Evolutionary conservation across 1,284 basidiomycete species (phyloP).

Genomic region (Volvariella volvacea): DNA sequence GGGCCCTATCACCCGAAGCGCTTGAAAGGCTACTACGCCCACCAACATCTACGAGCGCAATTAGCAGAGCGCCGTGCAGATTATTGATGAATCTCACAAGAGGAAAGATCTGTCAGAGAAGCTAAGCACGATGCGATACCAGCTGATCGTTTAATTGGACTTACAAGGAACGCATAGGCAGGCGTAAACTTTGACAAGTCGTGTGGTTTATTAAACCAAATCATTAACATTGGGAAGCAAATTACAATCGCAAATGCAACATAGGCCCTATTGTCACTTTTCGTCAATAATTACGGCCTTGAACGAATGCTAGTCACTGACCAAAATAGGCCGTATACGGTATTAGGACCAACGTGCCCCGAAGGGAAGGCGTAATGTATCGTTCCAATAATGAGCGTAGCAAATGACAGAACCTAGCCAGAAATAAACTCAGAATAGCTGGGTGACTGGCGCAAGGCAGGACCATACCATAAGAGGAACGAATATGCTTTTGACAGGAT

Average conservation of each 20-base stretch:
- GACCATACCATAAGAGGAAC: slow-evolving; percentile 35
- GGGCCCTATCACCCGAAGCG: slow-evolving; percentile 30
- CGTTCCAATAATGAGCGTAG: slow-evolving; percentile 43
- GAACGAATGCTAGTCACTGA: no score
- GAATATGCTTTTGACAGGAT: slow-evolving; percentile 40
- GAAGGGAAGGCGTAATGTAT: slow-evolving; percentile 38
- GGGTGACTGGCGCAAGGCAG: background rate
- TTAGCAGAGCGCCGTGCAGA: slow-evolving; percentile 2
- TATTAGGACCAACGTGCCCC: slow-evolving; percentile 23
- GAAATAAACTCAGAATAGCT: background rate
- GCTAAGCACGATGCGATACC: slow-evolving; percentile 1
- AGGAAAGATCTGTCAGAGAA: no score
- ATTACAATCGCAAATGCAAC: slow-evolving; percentile 30
- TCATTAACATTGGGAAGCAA: slow-evolving; percentile 43
- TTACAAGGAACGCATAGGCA: slow-evolving; percentile 40
- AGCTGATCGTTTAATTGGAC: slow-evolving; percentile 8
- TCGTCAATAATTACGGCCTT: no score
- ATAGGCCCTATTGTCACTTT: slow-evolving; percentile 30
- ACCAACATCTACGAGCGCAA: slow-evolving; percentile 34
- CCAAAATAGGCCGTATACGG: slow-evolving; percentile 39
- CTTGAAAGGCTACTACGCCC: slow-evolving; percentile 41
- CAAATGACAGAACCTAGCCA: slow-evolving; percentile 36
- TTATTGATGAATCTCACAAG: no score
- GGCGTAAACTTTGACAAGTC: slow-evolving; percentile 38
- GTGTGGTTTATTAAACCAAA: slow-evolving; percentile 44